Base-by-base conservation (phyloP, 495 filamentous ascomycete genomes). In the Penicillium diatomitis region DNA sequence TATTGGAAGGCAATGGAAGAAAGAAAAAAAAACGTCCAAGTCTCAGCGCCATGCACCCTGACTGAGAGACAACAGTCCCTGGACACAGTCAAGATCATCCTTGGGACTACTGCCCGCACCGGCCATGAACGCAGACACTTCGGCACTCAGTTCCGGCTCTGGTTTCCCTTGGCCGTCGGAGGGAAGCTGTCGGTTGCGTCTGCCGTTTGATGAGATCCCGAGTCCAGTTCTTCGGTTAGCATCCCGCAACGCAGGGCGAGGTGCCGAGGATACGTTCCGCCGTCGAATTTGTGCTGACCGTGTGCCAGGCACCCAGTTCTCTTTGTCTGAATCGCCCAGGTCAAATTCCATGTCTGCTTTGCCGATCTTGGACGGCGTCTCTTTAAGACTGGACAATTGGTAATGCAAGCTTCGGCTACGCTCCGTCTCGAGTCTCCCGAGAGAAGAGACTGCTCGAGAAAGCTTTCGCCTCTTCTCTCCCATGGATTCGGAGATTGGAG, bases 241-340 rank as follows among this genome's bases (percentile, higher is more conserved):
- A 57, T 66, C 81, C 57, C 50, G 74, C 60, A 72, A 72, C 49
- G 61, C 74, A 51, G 46, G 74, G 54, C 74, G 68, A 36, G 59
- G 51, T 30, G 64, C 52, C 7, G 68, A 63, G 20, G 65, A 64
- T 9, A 59, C 53, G n/a, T 63, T 53, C 10, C 67, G 64, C 20
- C 68, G 67, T 50, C 66, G 71, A 37, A 66, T 44, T 33, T 71
- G 64, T 20, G 69, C 61, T 9, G 53, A 54, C 35, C 70, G 65
- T 5, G 73, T 80, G 20, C 71, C 78, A 2, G 81, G 80, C 42
- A 83, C 77, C 87, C 87, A 92, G 62, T 96, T 96, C 68, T 96
- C 90, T 63, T 96, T 96, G 58, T 96, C 90, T 2, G 88, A 94
- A 46, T 95, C 90, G 36, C 83, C 74, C 49, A 56, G 51, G 67